Conservation (phyloP, 495 filamentous ascomycete species). For the Poronia punctata region DNA sequence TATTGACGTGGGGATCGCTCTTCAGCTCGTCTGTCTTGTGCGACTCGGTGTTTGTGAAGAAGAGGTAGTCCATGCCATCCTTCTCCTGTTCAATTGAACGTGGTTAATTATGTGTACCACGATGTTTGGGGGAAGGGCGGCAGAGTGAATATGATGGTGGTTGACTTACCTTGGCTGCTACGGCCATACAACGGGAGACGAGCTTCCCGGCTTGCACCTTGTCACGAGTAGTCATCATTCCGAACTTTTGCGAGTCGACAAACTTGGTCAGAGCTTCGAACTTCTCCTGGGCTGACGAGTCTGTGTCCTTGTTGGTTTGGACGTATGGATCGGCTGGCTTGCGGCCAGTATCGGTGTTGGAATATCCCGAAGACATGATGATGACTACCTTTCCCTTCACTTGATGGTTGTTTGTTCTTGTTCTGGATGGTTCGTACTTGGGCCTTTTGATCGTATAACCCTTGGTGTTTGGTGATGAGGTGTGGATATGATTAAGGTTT, state of each 20-base stretch:
- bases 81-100: slow-evolving; percentile 55
- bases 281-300: slow-evolving; percentile 64
- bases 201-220: slow-evolving; percentile 50
- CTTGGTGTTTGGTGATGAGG: too few relatives aligned
- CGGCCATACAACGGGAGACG: slow-evolving; percentile 79
- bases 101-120: not conserved
- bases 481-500: too few relatives aligned
- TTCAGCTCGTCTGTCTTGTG: slow-evolving; percentile 83
- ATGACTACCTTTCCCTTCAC: too few relatives aligned
- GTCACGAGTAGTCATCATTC: slow-evolving; percentile 65
- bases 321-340: slow-evolving; percentile 73
- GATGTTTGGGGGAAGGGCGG: not conserved
- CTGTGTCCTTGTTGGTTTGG: slow-evolving; percentile 56
- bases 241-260: slow-evolving; percentile 66
- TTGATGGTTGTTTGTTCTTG: too few relatives aligned
- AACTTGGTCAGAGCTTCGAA: slow-evolving; percentile 68
- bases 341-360: slow-evolving; percentile 53
- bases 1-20: slow-evolving; percentile 70
- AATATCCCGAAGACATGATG: slow-evolving; percentile 33
- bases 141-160: not conserved
- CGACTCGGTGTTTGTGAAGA: slow-evolving; percentile 90
- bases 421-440: too few relatives aligned
- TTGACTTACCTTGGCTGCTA: slow-evolving; percentile 66
- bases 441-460: too few relatives aligned
- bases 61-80: slow-evolving; percentile 77